Evolutionary conservation across 139 green algal species (phyloP), one percentile per base, ranked within the genome.

Genomic region (Auxenochlorella protothecoides): DNA sequence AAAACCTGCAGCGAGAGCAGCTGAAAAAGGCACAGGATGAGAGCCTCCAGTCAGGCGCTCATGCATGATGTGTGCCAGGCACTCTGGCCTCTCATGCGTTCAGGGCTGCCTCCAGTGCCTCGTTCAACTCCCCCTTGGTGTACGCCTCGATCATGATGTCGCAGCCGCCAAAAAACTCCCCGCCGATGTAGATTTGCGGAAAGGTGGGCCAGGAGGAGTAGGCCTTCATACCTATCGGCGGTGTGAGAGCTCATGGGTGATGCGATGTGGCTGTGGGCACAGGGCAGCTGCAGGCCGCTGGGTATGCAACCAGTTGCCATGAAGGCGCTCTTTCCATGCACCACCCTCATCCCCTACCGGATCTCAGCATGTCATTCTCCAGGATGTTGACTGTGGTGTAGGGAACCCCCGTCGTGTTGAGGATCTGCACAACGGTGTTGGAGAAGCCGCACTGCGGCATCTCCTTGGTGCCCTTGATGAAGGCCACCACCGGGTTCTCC

Each of bases 401-500:
- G 2, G 83, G 85, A 13, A 88, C 85, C 2, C 79, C 77, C 15
- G 92, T 74, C 4, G 59, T 76, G 59, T 90, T 93, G 2, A 98
- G 76, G 67, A 98, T 96, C 85, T 93, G 83, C 56, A 75, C 66
- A 66, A 92, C 91, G 2, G 88, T 97, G 80, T 97, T 96, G 67
- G 82, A 93, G 81, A 98, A 99, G 63, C 94, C 94, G 71, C 94
- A 99, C 85, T 94, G 85, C 0, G 93, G 93, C 59, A 95, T 92
- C 78, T 91, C 70, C 64, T 85, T 88, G 8, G 78, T 96, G 65
- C 93, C 93, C 77, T 96, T 96, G 80, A 97, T 97, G 83, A 91
- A 90, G 3, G 88, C 64, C 7, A 87, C 75, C 12, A 84, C 55
- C 59, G 78, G 80, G 69, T 79, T 77, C 5, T 76, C 51, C 51